Evolutionary conservation across 345 rosid species (phyloP), one percentile per base, ranked within the genome.

Genomic region (Citrus australasica): DNA sequence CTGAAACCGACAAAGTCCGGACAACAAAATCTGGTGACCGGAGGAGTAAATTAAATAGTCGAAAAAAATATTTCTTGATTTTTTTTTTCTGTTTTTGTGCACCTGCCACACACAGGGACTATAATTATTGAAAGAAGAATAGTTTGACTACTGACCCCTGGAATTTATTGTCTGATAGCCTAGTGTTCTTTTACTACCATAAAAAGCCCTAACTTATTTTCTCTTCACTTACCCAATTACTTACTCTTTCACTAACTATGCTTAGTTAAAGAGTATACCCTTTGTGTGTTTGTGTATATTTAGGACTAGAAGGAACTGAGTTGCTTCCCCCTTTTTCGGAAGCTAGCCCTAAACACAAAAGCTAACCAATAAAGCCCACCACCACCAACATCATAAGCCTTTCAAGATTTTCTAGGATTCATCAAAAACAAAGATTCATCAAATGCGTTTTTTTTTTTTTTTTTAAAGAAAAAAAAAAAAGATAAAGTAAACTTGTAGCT

Each of bases 401-500:
- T 83, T 79, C 76, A 80, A 80, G 78, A 66, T 75, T 65, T 81
- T 84, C 82, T 83, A 79, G 87, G 83, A 76, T 81, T 82, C 74
- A 79, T 81, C 77, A 79, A 75, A 81, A 69, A 17, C 27, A 69
- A 69, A 32, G 9, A 17, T 16, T 35, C 51, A 46, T 30, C 61
- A 76, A 73, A 55, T 30, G 35, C 7, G 10, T 9, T 28, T 46
- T 32, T 42, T 42, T 10, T 42, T 42, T 46, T 46, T 3, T 9
- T 46, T 13, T 46, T 46, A 24, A 42, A 3, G 25, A 6, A 72
- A 32, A 56, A 48, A 14, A 68, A 27, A 24, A 38, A 16, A 7
- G 35, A 42, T 28, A 71, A 70, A 79, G 64, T 60, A 75, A 77
- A 72, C 77, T n/a, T 13, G 27, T 2, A 38, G 53, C 71, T 67